Conservation (phyloP, 768 basidiomycete genomes). For the Lactarius pseudohatsudake region DNA sequence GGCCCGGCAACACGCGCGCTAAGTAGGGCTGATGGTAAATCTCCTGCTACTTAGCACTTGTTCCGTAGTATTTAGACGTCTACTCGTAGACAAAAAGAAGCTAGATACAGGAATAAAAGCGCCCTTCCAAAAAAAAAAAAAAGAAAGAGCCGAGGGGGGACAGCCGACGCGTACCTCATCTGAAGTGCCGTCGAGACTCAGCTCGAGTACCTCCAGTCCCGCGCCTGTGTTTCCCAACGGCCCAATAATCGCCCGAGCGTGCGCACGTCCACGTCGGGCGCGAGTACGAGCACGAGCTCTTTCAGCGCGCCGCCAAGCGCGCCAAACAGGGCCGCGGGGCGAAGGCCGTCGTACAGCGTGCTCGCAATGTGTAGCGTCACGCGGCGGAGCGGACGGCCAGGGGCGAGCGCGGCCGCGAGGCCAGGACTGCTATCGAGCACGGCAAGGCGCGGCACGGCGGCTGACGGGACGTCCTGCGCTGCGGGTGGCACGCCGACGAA, state of each 20-base stretch:
- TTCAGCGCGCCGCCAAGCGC: constrained; percentile 30
- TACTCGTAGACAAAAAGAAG: no score
- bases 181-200: constrained; percentile 32
- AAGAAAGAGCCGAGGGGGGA: no score
- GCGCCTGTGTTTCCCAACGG: constrained; percentile 35
- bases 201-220: constrained; percentile 33
- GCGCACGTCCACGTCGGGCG: constrained; percentile 34
- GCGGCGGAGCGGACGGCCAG: constrained; percentile 32
- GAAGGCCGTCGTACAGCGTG: constrained; percentile 38
- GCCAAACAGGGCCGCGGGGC: constrained; percentile 35
- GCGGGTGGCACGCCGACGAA: constrained; percentile 17
- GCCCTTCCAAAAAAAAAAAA: no score
- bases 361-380: constrained; percentile 33
- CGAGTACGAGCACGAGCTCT: constrained; percentile 26
- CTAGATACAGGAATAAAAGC: no score
- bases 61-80: no score
- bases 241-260: constrained; percentile 37
- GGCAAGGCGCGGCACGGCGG: constrained; percentile 28
- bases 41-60: no score
- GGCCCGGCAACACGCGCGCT: no score
- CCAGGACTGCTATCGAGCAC: constrained; percentile 32
- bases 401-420: constrained; percentile 4
- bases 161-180: constrained; percentile 34
- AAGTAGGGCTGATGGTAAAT: no score
- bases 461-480: constrained; percentile 21